Conservation (phyloP, 2,329 filamentous ascomycete genomes). For the Aureobasidium vineae region DNA sequence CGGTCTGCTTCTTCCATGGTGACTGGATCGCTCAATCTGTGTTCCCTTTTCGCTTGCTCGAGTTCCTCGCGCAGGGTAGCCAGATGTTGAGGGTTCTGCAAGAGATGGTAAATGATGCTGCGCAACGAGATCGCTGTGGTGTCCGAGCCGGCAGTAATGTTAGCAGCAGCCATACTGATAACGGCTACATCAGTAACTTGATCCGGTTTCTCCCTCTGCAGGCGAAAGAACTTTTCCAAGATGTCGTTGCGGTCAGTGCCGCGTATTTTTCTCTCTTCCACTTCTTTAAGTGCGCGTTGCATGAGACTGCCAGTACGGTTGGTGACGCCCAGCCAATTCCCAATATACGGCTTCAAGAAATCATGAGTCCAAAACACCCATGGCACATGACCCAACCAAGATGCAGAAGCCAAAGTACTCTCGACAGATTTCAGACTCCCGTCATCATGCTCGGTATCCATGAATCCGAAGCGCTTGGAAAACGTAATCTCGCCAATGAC, state of each 20-base stretch:
- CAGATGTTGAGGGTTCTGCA: slow-evolving; percentile 33
- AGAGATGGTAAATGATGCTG: slow-evolving; percentile 38
- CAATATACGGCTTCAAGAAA: slow-evolving; percentile 1
- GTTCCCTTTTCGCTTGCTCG: neutral
- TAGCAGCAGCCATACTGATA: slow-evolving; percentile 30
- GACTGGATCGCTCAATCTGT: slow-evolving; percentile 25
- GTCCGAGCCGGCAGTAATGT: slow-evolving; percentile 37
- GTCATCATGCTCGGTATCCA: slow-evolving; percentile 39
- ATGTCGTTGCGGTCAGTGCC: slow-evolving; percentile 23
- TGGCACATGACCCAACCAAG: slow-evolving; percentile 43
- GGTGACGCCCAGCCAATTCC: slow-evolving; percentile 17
- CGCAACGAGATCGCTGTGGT: slow-evolving; percentile 40
- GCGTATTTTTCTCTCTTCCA: slow-evolving; percentile 9
- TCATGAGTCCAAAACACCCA: slow-evolving; percentile 37
- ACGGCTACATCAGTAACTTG: slow-evolving; percentile 28
- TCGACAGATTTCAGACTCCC: slow-evolving; percentile 40
- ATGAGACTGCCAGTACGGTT: slow-evolving; percentile 13
- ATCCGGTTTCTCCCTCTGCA: slow-evolving; percentile 24
- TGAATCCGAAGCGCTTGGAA: slow-evolving; percentile 40
- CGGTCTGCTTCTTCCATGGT: slow-evolving; percentile 33
- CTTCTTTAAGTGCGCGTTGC: slow-evolving; percentile 17
- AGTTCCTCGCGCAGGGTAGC: slow-evolving; percentile 31
- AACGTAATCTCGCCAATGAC: slow-evolving; percentile 46
- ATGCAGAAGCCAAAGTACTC: slow-evolving; percentile 35
- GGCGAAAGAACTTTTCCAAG: slow-evolving; percentile 18